Base-by-base conservation (phyloP, 208 protist species). In the Zelonia costaricensis region DNA sequence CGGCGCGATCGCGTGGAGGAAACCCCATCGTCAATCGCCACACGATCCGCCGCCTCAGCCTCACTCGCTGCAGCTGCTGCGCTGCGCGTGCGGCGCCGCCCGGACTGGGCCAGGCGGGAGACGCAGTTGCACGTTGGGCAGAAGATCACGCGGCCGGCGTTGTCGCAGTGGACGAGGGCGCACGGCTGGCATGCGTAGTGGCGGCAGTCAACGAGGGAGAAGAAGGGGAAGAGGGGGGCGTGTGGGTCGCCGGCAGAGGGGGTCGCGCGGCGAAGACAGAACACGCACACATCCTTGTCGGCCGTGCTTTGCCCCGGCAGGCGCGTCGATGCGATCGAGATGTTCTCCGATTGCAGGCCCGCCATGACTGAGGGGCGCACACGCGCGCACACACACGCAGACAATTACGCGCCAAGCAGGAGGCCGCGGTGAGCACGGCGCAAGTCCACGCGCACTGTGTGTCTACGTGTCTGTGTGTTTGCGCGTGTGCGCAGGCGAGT, bases 161-260 rank as follows among this genome's bases (percentile, higher is more conserved):
- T 86, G 56, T 92, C 82, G 59, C 81, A 92, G 65, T 91, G 59
- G 16, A 95, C 88, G 31, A 95, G 73, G 6, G 88, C 88, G 60
- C 88, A 95, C n/a, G 88, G 88, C 74, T 95, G 88, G 48, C 88
- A 95, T 18, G 80, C 86, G 70, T 92, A 92, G 70, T 95, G 88
- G n/a, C 83, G 80, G 67, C 88, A 95, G 74, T 95, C 85, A 2
- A 92, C 76, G 16, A 95, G 86, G 18, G 86, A 92, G 74, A 95
- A 95, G 62, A 95, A 91, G 38, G 81, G 79, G 61, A 95, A 95
- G 47, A 91, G 75, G 5, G 88, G 88, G 3, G 88, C 88, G 66
- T 82, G 71, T 16, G 84, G 88, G 69, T 95, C 88, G 20, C 62
- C 68, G 12, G 76, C 57, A 2, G 61, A 62, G 4, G 86, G 76